Base-by-base conservation (phyloP, 805 yeast genomes). In the Pichia insulana region DNA sequence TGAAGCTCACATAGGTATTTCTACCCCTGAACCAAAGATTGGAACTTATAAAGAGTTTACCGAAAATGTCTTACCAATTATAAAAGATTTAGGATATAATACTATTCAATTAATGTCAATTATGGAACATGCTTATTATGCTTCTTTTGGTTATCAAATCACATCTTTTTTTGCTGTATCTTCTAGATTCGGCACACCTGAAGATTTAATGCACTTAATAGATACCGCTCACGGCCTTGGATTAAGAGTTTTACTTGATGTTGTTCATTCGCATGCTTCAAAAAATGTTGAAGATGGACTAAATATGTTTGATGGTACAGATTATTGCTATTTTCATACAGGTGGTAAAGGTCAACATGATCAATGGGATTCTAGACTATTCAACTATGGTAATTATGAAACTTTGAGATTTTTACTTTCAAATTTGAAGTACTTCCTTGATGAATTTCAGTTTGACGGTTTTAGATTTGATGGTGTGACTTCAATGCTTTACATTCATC, bases 101-200 rank as follows among this genome's bases (percentile, higher is more conserved):
- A 80, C 95, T 4, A 83, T 90, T 53, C 98, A 90, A 64, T 70
- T 90, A 57, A 90, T 90, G 98, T 97, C 98, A 0, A 74, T 90
- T 35, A 90, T 90, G 98, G 98, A 90, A 63, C 98, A 90, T 61
- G 97, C 98, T 2, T 90, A 90, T 60, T 90, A 90, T 61, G 98
- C 97, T 1, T 86, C 96, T 2, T 90, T 90, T 60, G 98, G 98
- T n/a, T 90, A 90, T 61, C 98, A 90, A 62, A 80, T 90, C 22
- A 89, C 97, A 18, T 84, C 82, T 46, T 92, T 90, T 59, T 90
- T 84, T 60, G 97, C 97, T 2, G 71, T 75, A 19, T 80, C 92
- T 41, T 89, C 97, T 7, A 73, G 98, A 49, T 92, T 71, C 54
- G 98, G 98, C 25, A 78, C 96, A 0, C 97, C 98, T 2, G 97